Conservation (phyloP, 179 eudicot genomes). For the Pouteria campechiana region DNA sequence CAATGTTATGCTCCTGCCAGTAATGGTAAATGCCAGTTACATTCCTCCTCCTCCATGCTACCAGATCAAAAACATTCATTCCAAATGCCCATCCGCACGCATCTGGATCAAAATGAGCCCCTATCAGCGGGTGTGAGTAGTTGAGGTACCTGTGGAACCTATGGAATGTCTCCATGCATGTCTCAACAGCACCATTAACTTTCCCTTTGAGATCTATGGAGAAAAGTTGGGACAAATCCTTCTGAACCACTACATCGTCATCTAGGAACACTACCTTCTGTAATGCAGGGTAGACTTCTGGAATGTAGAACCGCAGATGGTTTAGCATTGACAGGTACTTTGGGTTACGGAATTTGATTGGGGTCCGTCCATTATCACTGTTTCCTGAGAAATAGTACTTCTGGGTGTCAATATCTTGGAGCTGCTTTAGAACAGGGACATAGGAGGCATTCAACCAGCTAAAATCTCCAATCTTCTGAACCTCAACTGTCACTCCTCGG, state of each 20-base stretch:
- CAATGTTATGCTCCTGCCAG: conserved; percentile 84
- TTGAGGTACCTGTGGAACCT: conserved; percentile 83
- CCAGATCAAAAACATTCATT: conserved; percentile 78
- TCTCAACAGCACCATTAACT: conserved; percentile 86
- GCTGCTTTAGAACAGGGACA: conserved; percentile 84
- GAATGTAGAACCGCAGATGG: conserved; percentile 79
- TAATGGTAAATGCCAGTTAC: conserved; percentile 85
- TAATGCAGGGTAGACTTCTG: conserved; percentile 67
- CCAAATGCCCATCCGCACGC: conserved; percentile 97
- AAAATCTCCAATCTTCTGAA: conserved; percentile 70
- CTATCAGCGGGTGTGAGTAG: conserved; percentile 77
- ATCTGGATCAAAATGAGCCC: conserved; percentile 78
- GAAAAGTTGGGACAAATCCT: conserved; percentile 67
- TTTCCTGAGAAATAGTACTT: conserved; percentile 75
- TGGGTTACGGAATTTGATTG: conserved; percentile 77
- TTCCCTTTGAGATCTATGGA: conserved; percentile 62
- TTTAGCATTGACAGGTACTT: conserved; percentile 84
- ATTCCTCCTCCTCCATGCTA: conserved; percentile 74
- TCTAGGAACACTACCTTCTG: conserved; percentile 74
- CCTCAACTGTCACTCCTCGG: conserved; percentile 64
- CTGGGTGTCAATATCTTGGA: conserved; percentile 72
- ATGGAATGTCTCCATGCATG: conserved; percentile 91
- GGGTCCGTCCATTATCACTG: conserved; percentile 51
- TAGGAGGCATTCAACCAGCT: conserved; percentile 85
- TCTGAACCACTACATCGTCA: conserved; percentile 82